phyloP scores from a whole-genome alignment of 306 rosid genomes.

The Malus fusca region DNA sequence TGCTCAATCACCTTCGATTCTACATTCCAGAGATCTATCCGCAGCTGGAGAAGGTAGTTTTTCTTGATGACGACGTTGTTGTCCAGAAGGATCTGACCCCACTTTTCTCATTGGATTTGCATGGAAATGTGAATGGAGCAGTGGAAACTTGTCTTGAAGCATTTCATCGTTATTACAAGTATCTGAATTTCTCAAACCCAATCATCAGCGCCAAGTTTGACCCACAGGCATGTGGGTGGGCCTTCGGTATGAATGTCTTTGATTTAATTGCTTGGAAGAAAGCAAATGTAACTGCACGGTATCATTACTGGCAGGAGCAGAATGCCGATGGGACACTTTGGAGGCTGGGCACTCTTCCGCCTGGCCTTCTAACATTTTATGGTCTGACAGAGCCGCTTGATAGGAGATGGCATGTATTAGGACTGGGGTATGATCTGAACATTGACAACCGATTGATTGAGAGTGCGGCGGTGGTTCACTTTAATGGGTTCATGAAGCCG shows the following conservation, averaged over 20 bases:
- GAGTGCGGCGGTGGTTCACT: constrained; percentile 89
- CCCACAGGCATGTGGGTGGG: constrained; percentile 99
- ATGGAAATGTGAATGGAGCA: constrained; percentile 95
- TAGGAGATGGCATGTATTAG: constrained; percentile 99
- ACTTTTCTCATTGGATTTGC: constrained; percentile 89
- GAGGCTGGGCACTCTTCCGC: constrained; percentile 93
- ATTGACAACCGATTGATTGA: constrained; percentile 89
- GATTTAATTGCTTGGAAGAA: constrained; percentile 94
- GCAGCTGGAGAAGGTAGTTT: constrained; percentile 92
- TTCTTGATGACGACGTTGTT: constrained; percentile 90
- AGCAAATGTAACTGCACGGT: constrained; percentile 68
- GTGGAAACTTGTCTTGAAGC: constrained; percentile 99
- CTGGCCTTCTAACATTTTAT: constrained; percentile 81
- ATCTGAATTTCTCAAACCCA: constrained; percentile 83
- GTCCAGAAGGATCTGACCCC: constrained; percentile 95
- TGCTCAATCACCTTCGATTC: constrained; percentile 89
- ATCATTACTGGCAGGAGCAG: constrained; percentile 94
- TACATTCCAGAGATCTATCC: constrained; percentile 96
- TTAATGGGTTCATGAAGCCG: constrained; percentile 94
- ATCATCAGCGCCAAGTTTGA: constrained; percentile 87
- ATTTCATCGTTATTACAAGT: constrained; percentile 87
- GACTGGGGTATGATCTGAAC: constrained; percentile 83
- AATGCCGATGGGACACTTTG: constrained; percentile 79
- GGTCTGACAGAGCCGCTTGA: constrained; percentile 98
- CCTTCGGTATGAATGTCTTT: constrained; percentile 92